Evolutionary conservation across 129 eudicot species (phyloP).

Genomic region (Tagetes patula): DNA sequence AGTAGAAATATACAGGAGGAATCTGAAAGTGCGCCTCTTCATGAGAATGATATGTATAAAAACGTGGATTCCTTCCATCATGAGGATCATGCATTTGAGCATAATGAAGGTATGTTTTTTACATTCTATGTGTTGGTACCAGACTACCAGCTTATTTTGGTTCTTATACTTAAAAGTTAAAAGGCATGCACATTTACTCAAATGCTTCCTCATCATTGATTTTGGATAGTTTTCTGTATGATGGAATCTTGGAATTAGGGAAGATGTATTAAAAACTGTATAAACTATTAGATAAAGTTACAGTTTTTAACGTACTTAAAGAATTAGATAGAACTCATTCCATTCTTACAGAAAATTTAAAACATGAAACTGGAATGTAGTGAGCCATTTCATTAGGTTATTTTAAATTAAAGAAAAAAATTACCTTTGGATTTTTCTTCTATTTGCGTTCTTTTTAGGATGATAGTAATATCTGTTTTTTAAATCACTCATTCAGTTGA

Average conservation of each 20-base stretch:
- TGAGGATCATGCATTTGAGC: constrained; percentile 46
- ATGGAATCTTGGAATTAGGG: neutral
- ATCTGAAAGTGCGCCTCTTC: constrained; percentile 50
- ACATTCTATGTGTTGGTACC: constrained; percentile 10
- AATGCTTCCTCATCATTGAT: neutral
- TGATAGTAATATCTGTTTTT: neutral
- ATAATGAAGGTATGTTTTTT: constrained; percentile 53
- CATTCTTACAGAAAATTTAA: neutral
- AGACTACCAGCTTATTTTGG: neutral
- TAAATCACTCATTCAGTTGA: constrained; percentile 41
- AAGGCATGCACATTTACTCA: neutral
- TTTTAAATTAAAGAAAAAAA: neutral
- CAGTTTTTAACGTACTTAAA: neutral
- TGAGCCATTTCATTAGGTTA: neutral
- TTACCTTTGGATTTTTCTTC: neutral
- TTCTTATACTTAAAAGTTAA: neutral
- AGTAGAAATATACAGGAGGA: constrained; percentile 50
- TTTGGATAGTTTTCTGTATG: neutral
- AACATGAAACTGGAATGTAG: neutral
- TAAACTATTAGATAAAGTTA: no score
- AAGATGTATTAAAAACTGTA: neutral
- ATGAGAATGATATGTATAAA: constrained; percentile 45
- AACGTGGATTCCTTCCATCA: constrained; percentile 53
- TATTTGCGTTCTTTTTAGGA: neutral
- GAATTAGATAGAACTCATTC: neutral